These are phyloP conservation scores for Botryosphaeria agaves DNA, from an alignment of 2,329 filamentous ascomycete species.

Conservation along the genomic window DNA sequence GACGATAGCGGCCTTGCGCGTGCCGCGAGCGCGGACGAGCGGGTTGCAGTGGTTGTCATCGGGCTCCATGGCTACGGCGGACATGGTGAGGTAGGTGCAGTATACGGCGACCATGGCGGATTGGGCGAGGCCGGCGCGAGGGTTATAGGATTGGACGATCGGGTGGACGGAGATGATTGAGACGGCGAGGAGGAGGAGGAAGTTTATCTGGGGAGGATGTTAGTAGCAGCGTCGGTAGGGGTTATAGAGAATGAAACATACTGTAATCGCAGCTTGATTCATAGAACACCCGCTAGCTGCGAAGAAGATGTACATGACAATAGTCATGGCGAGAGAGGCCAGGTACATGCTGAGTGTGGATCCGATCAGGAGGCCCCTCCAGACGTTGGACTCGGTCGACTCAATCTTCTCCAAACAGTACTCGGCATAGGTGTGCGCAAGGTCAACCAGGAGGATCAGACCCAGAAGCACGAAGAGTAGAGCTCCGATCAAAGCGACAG, in stretches of 20 bases:
- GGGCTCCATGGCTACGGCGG: conserved; percentile 95
- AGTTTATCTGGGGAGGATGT: conserved; percentile 45
- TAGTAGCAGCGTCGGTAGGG: conserved; percentile 1
- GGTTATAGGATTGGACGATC: conserved; percentile 75
- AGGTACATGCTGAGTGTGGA: conserved; percentile 91
- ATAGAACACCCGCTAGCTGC: conserved; percentile 66
- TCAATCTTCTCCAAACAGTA: conserved; percentile 92
- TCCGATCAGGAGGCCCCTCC: conserved; percentile 76
- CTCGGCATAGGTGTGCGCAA: conserved; percentile 94
- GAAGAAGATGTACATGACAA: conserved; percentile 96
- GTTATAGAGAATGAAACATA: conserved; percentile 16
- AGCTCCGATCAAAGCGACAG: conserved; percentile 71
- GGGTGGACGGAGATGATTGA: conserved; percentile 82
- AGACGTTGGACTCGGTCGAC: conserved; percentile 64
- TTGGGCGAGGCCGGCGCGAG: conserved; percentile 88
- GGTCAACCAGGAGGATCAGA: conserved; percentile 78
- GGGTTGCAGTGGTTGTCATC: conserved; percentile 93
- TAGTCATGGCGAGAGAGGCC: conserved; percentile 79
- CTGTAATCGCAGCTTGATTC: conserved; percentile 90
- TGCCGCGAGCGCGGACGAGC: conserved; percentile 67
- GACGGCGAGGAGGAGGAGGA: conserved; percentile 65
- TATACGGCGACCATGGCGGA: conserved; percentile 94
- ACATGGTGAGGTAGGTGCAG: conserved; percentile 97
- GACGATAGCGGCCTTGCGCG: conserved; percentile 76
- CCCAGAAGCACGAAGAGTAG: conserved; percentile 90